phyloP scores from a whole-genome alignment of 805 yeast species.

The Metschnikowia koreensis region DNA sequence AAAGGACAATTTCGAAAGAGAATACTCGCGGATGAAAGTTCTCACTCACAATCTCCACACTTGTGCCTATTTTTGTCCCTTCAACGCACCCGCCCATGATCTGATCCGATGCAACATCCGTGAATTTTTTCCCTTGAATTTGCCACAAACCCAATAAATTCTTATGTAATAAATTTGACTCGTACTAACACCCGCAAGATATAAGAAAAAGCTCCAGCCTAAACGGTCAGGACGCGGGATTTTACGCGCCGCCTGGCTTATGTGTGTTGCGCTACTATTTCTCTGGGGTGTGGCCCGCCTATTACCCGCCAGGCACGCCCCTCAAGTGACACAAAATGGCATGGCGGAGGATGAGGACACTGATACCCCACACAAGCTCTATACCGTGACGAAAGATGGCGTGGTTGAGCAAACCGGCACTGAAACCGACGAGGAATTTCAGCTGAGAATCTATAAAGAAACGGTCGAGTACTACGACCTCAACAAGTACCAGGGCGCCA shows the following conservation, averaged over 20 bases:
- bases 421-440: conserved; percentile 25
- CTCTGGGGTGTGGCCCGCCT: conserved; percentile 6
- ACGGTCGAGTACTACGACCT: conserved; percentile 64
- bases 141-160: neutral
- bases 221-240: conserved; percentile 12
- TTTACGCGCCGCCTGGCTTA: conserved; percentile 7
- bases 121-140: neutral
- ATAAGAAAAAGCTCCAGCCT: conserved; percentile 12
- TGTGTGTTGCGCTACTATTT: conserved; percentile 13
- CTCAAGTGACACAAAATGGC: neutral
- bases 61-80: neutral
- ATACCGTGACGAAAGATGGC: conserved; percentile 33
- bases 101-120: neutral
- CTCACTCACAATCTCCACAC: too few species aligned
- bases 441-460: conserved; percentile 31
- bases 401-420: conserved; percentile 15
- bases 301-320: neutral
- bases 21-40: too few species aligned
- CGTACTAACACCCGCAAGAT: conserved; percentile 8
- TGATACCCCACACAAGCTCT: conserved; percentile 22
- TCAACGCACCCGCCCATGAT: neutral
- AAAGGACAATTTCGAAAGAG: too few species aligned
- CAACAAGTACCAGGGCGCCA: conserved; percentile 49
- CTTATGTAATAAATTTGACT: too few species aligned
- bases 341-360: neutral